These are phyloP conservation scores for Ogataea degrootiae DNA, from an alignment of 805 yeast genomes.

Conservation along the genomic window DNA sequence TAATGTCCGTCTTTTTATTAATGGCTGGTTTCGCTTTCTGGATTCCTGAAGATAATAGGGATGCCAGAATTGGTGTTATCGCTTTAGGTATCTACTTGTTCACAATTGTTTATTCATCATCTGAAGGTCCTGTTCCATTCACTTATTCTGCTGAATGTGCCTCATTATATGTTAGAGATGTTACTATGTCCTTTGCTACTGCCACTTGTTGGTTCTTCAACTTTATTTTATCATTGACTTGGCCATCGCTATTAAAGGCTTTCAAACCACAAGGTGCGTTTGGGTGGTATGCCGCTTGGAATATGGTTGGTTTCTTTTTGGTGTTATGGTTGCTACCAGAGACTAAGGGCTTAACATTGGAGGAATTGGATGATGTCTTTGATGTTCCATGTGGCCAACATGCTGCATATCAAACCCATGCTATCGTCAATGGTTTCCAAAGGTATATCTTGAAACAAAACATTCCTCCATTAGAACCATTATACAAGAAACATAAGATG, in stretches of 20 bases:
- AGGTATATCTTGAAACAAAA: slow-evolving; percentile 42
- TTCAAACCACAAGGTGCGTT: slow-evolving; percentile 82
- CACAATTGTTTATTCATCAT: slow-evolving; percentile 70
- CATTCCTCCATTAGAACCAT: slow-evolving; percentile 47
- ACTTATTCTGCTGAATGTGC: slow-evolving; percentile 84
- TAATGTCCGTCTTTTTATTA: slow-evolving; percentile 56
- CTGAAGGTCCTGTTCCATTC: slow-evolving; percentile 89
- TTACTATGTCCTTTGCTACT: slow-evolving; percentile 77
- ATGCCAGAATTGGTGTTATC: slow-evolving; percentile 63
- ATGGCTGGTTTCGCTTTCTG: slow-evolving; percentile 70
- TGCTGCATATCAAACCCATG: slow-evolving; percentile 42
- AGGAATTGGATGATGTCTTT: slow-evolving; percentile 73
- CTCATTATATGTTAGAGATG: slow-evolving; percentile 72
- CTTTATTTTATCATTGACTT: slow-evolving; percentile 64
- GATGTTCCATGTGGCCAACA: slow-evolving; percentile 52
- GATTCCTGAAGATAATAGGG: slow-evolving; percentile 40
- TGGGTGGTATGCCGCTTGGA: slow-evolving; percentile 88
- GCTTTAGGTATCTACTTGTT: slow-evolving; percentile 71
- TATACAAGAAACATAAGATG: slow-evolving; percentile 52
- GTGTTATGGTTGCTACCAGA: slow-evolving; percentile 72
- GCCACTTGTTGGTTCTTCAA: slow-evolving; percentile 74
- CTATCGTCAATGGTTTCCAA: slow-evolving; percentile 40
- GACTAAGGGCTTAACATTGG: slow-evolving; percentile 67
- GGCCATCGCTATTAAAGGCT: slow-evolving; percentile 67
- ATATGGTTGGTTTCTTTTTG: slow-evolving; percentile 61